These are phyloP conservation scores for Ustilago tritici DNA, from an alignment of 1,284 basidiomycete genomes.

Conservation along the genomic window DNA sequence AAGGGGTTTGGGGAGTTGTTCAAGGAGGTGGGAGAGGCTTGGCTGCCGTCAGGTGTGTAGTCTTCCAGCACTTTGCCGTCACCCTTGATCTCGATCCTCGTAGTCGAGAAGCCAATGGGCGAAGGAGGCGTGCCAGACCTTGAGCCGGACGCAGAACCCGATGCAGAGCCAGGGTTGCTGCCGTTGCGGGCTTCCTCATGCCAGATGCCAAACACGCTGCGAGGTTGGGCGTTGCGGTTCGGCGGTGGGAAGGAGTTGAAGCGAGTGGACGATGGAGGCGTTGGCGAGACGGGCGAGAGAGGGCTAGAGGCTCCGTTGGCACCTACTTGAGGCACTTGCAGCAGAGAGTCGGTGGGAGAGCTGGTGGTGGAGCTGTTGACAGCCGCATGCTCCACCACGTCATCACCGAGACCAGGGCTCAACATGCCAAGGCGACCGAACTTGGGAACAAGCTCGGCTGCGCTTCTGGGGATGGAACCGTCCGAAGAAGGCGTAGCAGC, in stretches of 20 bases:
- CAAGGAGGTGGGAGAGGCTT: slow-evolving; percentile 57
- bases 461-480: slow-evolving; percentile 42
- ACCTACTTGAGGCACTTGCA: slow-evolving; percentile 38
- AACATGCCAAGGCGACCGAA: slow-evolving; percentile 61
- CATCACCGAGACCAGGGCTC: slow-evolving; percentile 57
- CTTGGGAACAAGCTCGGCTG: slow-evolving; percentile 43
- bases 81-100: slow-evolving; percentile 33
- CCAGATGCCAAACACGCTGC: slow-evolving; percentile 33
- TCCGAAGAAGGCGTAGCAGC: slow-evolving; percentile 53
- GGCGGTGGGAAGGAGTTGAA: slow-evolving; percentile 59
- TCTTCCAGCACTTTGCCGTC: slow-evolving; percentile 52
- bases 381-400: slow-evolving; percentile 53
- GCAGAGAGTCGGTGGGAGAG: slow-evolving; percentile 39
- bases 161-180: slow-evolving; percentile 31
- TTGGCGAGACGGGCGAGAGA: slow-evolving; percentile 11
- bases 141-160: slow-evolving; percentile 27
- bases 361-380: slow-evolving; percentile 32
- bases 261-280: slow-evolving; percentile 22
- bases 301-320: background rate
- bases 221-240: slow-evolving; percentile 39
- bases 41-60: slow-evolving; percentile 54
- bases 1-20: slow-evolving; percentile 56
- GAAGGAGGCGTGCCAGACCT: slow-evolving; percentile 42
- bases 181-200: slow-evolving; percentile 31
- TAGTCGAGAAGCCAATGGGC: slow-evolving; percentile 30